Conservation (phyloP, 164 flowering plant genomes). For the Berberis vulgaris region DNA sequence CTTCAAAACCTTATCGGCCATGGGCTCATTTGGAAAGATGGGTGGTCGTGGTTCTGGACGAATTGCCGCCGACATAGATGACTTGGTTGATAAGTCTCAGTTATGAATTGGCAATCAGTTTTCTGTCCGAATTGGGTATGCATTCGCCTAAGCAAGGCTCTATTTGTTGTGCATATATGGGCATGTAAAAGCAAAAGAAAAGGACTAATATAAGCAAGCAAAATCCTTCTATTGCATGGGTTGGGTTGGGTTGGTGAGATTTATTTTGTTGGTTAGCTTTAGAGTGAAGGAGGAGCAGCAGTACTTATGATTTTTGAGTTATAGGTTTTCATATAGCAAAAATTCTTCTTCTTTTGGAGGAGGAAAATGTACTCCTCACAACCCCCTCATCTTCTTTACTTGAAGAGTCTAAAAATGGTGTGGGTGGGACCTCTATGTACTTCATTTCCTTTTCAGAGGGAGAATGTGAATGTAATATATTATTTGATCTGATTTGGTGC, state of each 20-base stretch:
- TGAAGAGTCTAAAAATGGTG: too few species aligned
- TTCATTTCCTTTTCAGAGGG: too few species aligned
- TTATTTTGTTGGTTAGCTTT: conserved; percentile 4
- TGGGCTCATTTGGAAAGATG: conserved; percentile 56
- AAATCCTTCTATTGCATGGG: neutral
- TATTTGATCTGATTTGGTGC: too few species aligned
- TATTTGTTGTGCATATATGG: conserved; percentile 13
- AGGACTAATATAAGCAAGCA: conserved; percentile 7
- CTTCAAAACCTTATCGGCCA: conserved; percentile 61
- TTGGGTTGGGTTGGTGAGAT: conserved; percentile 1
- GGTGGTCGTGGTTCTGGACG: conserved; percentile 60
- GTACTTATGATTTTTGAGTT: neutral
- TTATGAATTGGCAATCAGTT: neutral
- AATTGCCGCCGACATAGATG: conserved; percentile 41
- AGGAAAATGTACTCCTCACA: too few species aligned
- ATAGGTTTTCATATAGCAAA: too few species aligned
- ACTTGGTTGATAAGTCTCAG: conserved; percentile 47
- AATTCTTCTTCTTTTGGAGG: too few species aligned
- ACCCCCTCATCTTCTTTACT: too few species aligned
- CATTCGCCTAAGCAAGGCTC: neutral
- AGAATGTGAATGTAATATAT: too few species aligned
- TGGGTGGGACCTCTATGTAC: too few species aligned
- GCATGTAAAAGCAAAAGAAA: neutral
- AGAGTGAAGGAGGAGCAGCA: conserved; percentile 3
- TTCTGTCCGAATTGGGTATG: conserved; percentile 2